These are phyloP conservation scores for Ilyonectria destructans DNA, from an alignment of 2,329 filamentous ascomycete genomes.

Conservation along the genomic window DNA sequence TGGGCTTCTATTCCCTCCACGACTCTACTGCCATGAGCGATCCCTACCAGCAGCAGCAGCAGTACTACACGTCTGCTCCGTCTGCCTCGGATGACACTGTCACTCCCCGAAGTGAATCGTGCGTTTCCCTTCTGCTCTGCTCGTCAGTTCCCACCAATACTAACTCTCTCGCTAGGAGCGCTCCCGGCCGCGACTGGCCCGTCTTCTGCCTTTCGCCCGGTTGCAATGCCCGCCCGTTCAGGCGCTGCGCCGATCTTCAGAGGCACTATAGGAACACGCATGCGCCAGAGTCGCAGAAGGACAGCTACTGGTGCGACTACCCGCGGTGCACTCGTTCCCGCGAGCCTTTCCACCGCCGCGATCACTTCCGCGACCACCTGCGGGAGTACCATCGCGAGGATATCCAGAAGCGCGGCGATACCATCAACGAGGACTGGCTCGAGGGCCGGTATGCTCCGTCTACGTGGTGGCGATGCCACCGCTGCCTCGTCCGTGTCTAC, in stretches of 20 bases:
- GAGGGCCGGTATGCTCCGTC: slow-evolving; percentile 57
- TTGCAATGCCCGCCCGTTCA: slow-evolving; percentile 65
- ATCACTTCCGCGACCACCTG: slow-evolving; percentile 73
- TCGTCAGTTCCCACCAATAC: slow-evolving; percentile 14
- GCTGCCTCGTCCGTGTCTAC: slow-evolving; percentile 65
- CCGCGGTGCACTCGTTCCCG: slow-evolving; percentile 61
- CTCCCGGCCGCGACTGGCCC: slow-evolving; percentile 52
- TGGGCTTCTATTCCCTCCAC: slow-evolving; percentile 40
- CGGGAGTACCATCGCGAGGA: slow-evolving; percentile 71
- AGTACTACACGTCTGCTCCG: slow-evolving; percentile 30
- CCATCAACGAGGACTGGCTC: slow-evolving; percentile 57
- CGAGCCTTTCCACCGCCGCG: slow-evolving; percentile 67
- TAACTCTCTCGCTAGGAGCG: slow-evolving; percentile 13
- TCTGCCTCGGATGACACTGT: slow-evolving; percentile 17
- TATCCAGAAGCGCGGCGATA: slow-evolving; percentile 63
- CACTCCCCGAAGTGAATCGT: slow-evolving; percentile 37
- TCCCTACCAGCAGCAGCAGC: slow-evolving; percentile 33
- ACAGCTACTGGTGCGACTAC: slow-evolving; percentile 68
- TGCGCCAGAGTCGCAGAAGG: slow-evolving; percentile 58
- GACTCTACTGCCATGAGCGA: slow-evolving; percentile 32
- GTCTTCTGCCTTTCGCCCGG: slow-evolving; percentile 58
- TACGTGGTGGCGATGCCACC: slow-evolving; percentile 70
- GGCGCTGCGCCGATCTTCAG: slow-evolving; percentile 69
- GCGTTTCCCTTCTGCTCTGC: slow-evolving; percentile 18
- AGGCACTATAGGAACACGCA: slow-evolving; percentile 69